These are phyloP conservation scores for Pyrus communis DNA, from an alignment of 306 rosid genomes.

Conservation along the genomic window DNA sequence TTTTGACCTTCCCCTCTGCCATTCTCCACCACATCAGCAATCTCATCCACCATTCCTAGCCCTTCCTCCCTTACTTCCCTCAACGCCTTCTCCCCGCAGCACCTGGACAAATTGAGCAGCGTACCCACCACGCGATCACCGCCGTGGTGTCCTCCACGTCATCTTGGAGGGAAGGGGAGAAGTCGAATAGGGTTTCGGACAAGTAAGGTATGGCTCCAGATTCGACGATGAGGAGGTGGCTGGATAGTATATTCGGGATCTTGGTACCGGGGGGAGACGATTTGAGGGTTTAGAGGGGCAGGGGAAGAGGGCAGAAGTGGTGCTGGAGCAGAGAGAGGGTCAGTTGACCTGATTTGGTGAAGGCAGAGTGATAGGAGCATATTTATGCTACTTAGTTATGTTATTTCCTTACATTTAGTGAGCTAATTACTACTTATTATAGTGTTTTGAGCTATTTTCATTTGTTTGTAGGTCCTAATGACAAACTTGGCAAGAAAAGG, in stretches of 20 bases:
- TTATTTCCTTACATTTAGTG: no score
- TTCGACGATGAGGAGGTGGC: conserved; percentile 60
- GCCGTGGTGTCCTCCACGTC: conserved; percentile 88
- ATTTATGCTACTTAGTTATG: no score
- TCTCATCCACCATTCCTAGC: conserved; percentile 41
- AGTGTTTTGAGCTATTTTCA: no score
- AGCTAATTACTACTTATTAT: no score
- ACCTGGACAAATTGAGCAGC: conserved; percentile 53
- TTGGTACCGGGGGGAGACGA: no score
- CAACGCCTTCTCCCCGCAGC: conserved; percentile 46
- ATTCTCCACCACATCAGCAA: conserved; percentile 43
- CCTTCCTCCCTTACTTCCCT: conserved; percentile 44
- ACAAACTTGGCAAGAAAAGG: no score
- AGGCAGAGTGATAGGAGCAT: no score
- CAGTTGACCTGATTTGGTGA: no score
- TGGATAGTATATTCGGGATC: neutral
- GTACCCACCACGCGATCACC: conserved; percentile 65
- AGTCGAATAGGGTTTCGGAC: conserved; percentile 54
- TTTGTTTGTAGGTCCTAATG: no score
- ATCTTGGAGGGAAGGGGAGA: conserved; percentile 54
- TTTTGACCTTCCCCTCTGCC: conserved; percentile 8
- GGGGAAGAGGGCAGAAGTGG: no score
- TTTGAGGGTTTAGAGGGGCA: no score
- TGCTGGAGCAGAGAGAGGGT: no score
- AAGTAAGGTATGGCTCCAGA: conserved; percentile 67